These are phyloP conservation scores for Gonapodya prolifera DNA, from an alignment of 192 early-diverging fungal genomes.

Conservation along the genomic window DNA sequence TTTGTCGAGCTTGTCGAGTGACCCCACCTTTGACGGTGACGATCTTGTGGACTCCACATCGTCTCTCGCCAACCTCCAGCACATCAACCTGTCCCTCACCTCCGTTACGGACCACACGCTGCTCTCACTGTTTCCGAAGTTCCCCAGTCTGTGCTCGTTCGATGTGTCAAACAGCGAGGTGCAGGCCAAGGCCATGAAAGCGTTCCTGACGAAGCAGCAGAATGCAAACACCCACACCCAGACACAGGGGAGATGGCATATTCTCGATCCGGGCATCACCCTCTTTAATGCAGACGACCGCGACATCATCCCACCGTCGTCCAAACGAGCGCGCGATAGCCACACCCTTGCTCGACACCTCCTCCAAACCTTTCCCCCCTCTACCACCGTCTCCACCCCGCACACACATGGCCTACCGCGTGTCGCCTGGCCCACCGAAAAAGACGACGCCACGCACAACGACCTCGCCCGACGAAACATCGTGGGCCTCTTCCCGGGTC, in stretches of 20 bases:
- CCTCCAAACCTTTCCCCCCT: neutral
- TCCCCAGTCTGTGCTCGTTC: neutral
- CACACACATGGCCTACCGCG: neutral
- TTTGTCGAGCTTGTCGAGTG: neutral
- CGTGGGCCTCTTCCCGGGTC: neutral
- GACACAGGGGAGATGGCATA: neutral
- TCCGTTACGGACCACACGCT: neutral
- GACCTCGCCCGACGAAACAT: neutral
- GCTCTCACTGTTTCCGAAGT: neutral
- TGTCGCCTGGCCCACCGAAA: neutral
- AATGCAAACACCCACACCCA: neutral
- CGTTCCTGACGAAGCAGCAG: neutral
- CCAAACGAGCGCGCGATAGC: neutral
- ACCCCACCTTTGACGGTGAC: neutral
- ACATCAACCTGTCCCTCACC: neutral
- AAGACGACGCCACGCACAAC: neutral
- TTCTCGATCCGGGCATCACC: neutral
- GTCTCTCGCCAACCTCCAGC: neutral
- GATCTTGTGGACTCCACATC: neutral
- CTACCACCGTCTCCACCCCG: neutral
- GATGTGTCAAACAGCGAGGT: neutral
- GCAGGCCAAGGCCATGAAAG: neutral
- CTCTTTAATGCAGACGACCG: neutral
- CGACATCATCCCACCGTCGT: neutral
- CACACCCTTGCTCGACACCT: neutral